A percentile compares a stretch with the other conserved stretches of the same genome.
phyloP scores from a whole-genome alignment of 2,329 filamentous ascomycete species.

The Magnaporthiopsis incrustans region DNA sequence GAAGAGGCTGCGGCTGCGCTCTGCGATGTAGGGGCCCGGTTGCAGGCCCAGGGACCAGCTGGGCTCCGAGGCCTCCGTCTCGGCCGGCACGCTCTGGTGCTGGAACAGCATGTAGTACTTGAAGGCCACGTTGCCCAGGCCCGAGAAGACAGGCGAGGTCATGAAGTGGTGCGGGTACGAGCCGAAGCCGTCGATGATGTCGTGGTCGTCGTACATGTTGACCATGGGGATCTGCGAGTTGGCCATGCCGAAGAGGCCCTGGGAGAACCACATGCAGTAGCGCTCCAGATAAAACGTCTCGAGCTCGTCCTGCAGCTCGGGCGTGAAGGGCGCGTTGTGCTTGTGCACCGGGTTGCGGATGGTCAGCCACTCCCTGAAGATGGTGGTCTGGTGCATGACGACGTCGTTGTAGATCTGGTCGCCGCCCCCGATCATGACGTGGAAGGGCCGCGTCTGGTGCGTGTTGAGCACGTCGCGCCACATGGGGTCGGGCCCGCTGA shows the following conservation, averaged over 20 bases:
- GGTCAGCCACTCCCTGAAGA: conserved; percentile 78
- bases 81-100: conserved; percentile 77
- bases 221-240: conserved; percentile 96
- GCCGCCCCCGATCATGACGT: conserved; percentile 95
- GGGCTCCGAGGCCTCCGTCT: conserved; percentile 76
- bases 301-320: conserved; percentile 79
- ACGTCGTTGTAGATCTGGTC: conserved; percentile 96
- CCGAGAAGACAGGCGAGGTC: conserved; percentile 81
- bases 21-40: conserved; percentile 83
- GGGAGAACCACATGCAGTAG: conserved; percentile 93
- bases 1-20: conserved; percentile 78
- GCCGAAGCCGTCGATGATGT: conserved; percentile 85
- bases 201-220: conserved; percentile 96
- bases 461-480: conserved; percentile 94
- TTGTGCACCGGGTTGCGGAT: conserved; percentile 76
- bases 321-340: conserved; percentile 66
- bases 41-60: conserved; percentile 79
- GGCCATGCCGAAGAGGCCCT: conserved; percentile 87
- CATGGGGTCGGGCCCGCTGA: conserved; percentile 89
- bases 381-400: conserved; percentile 63
- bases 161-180: conserved; percentile 91
- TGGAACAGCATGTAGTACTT: conserved; percentile 99
- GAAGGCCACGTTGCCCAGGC: conserved; percentile 84
- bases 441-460: conserved; percentile 87
- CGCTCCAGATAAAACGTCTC: conserved; percentile 82